Evolutionary conservation across 176 grass and related monocot species (phyloP).

Genomic region (Phragmites australis): DNA sequence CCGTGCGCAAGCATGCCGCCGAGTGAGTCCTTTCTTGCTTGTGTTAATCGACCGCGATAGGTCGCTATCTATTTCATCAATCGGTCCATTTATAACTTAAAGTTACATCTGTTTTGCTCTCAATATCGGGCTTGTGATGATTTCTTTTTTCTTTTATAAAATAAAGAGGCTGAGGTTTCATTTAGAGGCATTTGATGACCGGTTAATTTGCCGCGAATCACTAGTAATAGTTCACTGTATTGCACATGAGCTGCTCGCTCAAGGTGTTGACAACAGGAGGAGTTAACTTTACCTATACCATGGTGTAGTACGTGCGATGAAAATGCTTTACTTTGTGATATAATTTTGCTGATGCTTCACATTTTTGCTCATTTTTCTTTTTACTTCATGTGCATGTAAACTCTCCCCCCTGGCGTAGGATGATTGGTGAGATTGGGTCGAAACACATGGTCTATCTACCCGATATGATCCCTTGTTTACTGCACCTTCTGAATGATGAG

Average conservation of each 20-base stretch:
- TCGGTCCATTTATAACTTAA: neutral
- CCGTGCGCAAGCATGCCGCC: slow-evolving; percentile 68
- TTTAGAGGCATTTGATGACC: neutral
- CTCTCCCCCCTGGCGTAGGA: slow-evolving; percentile 42
- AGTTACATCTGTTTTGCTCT: neutral
- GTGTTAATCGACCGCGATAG: neutral
- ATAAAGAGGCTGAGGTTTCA: no score
- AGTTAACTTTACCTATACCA: neutral
- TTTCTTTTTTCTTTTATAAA: no score
- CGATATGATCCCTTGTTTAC: slow-evolving; percentile 60
- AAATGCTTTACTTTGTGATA: no score
- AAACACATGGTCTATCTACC: slow-evolving; percentile 60
- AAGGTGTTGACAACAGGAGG: neutral
- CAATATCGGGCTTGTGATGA: neutral
- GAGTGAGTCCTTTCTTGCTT: slow-evolving; percentile 49
- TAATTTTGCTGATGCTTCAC: no score
- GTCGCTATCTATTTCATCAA: no score
- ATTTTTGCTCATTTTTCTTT: neutral
- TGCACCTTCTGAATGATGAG: slow-evolving; percentile 72
- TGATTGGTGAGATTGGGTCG: slow-evolving; percentile 81
- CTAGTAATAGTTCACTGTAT: no score
- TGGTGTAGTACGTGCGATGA: no score
- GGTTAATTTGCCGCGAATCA: neutral
- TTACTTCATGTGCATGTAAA: neutral
- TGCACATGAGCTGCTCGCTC: no score